Evolutionary conservation across 148 eudicot genomes (phyloP).

Genomic region (Chenopodium suecicum): DNA sequence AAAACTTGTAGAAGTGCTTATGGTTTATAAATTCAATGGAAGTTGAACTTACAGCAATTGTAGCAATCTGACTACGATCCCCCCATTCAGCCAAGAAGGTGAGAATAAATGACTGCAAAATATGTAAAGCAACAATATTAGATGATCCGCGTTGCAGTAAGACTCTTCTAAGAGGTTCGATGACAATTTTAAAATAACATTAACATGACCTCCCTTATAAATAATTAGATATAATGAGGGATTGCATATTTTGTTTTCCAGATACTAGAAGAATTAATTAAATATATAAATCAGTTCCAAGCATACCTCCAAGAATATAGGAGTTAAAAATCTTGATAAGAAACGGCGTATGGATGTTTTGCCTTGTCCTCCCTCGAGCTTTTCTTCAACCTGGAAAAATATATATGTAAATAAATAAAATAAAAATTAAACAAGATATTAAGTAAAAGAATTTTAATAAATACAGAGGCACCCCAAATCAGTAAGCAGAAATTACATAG

Average conservation of each 20-base stretch:
- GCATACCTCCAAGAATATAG: slow-evolving; percentile 88
- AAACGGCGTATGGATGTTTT: slow-evolving; percentile 71
- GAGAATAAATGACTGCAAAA: slow-evolving; percentile 86
- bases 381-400: slow-evolving; percentile 79
- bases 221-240: neutral
- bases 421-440: neutral
- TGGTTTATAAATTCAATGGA: neutral
- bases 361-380: slow-evolving; percentile 93
- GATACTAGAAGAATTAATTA: slow-evolving; percentile 2
- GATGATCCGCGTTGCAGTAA: neutral
- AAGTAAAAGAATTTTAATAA: neutral
- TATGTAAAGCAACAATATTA: slow-evolving; percentile 7
- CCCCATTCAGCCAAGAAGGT: slow-evolving; percentile 99
- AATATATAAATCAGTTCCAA: slow-evolving; percentile 3
- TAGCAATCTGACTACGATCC: slow-evolving; percentile 97
- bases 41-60: slow-evolving; percentile 81
- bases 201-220: neutral
- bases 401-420: neutral
- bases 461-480: neutral
- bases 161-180: neutral
- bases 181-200: neutral
- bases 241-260: neutral
- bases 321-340: slow-evolving; percentile 89
- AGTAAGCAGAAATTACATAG: neutral
- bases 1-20: too few species aligned